Evolutionary conservation across 176 grass and related monocot species (phyloP).

Genomic region (Eleusine coracana): DNA sequence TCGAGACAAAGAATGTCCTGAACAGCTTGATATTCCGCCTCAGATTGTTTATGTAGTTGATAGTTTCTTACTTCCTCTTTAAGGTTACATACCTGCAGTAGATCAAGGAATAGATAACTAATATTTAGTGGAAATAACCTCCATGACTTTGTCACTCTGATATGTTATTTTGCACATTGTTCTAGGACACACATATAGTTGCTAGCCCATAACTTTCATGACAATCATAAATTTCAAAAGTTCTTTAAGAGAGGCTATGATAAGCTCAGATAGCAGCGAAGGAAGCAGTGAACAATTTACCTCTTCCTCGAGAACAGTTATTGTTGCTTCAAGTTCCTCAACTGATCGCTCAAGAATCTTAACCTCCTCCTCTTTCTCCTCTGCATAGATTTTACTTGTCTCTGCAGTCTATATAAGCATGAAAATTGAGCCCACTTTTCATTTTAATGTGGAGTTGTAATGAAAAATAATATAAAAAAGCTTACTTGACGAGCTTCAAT

Average conservation of each 20-base stretch:
- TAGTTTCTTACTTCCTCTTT: conserved; percentile 82
- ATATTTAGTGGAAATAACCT: conserved; percentile 10
- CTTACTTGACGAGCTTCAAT: conserved; percentile 82
- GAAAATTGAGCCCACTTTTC: conserved; percentile 22
- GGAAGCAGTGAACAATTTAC: conserved; percentile 37
- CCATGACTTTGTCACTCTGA: background rate
- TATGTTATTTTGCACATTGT: conserved; percentile 4
- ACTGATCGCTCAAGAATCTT: conserved; percentile 84
- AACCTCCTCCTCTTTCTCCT: conserved; percentile 91
- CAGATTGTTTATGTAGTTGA: conserved; percentile 58
- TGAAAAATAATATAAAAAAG: background rate
- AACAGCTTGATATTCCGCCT: conserved; percentile 48
- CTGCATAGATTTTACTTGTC: conserved; percentile 66
- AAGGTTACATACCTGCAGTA: conserved; percentile 62
- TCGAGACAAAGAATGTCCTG: conserved; percentile 46
- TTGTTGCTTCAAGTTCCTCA: conserved; percentile 83
- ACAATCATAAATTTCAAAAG: conserved; percentile 1
- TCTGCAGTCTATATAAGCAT: conserved; percentile 66
- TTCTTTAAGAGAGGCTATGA: background rate
- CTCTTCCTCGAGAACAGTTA: conserved; percentile 80
- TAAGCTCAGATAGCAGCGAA: conserved; percentile 3
- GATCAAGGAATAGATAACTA: conserved; percentile 13
- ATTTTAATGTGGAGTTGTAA: conserved; percentile 7
- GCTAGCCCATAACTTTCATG: conserved; percentile 7
- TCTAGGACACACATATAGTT: background rate